These are phyloP conservation scores for Termitomyces sp. DNA, from an alignment of 768 basidiomycete genomes.

Conservation along the genomic window DNA sequence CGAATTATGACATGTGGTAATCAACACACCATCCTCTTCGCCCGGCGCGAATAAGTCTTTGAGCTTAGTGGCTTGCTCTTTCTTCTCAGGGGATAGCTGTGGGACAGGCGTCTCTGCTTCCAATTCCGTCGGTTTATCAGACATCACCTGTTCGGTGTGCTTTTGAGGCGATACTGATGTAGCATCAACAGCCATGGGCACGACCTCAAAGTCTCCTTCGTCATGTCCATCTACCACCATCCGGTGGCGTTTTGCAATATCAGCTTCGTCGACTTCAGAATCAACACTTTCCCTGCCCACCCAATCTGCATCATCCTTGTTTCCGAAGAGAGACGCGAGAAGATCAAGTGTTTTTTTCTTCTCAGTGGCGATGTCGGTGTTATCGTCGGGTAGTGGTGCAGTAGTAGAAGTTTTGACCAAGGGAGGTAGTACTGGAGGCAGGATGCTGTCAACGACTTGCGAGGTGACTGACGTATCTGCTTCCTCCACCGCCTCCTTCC, in stretches of 20 bases:
- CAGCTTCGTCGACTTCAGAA: conserved; percentile 45
- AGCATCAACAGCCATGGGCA: conserved; percentile 2
- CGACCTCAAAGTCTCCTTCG: conserved; percentile 18
- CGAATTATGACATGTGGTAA: not conserved
- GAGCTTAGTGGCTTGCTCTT: conserved; percentile 31
- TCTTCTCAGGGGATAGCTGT: conserved; percentile 2
- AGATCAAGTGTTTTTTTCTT: conserved; percentile 42
- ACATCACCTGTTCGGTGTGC: conserved; percentile 7
- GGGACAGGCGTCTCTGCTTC: conserved; percentile 8
- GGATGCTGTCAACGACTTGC: not conserved
- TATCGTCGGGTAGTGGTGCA: conserved; percentile 7
- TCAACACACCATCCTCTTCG: conserved; percentile 56
- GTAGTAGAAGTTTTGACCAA: not conserved
- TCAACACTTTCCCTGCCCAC: conserved; percentile 51
- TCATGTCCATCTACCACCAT: conserved; percentile 20
- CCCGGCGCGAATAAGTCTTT: conserved; percentile 73
- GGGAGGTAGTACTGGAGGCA: not conserved
- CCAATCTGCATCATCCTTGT: conserved; percentile 47
- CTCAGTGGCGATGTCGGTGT: conserved; percentile 34
- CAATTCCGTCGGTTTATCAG: conserved; percentile 10
- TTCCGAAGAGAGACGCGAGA: conserved; percentile 49
- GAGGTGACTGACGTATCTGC: not conserved
- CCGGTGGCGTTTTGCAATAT: conserved; percentile 11
- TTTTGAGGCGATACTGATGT: not conserved
- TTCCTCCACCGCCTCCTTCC: conserved; percentile 10